A percentile compares a stretch with the other conserved stretches of the same genome.
Evolutionary conservation across 495 filamentous ascomycete species (phyloP).

Genomic region (Letharia columbiana): DNA sequence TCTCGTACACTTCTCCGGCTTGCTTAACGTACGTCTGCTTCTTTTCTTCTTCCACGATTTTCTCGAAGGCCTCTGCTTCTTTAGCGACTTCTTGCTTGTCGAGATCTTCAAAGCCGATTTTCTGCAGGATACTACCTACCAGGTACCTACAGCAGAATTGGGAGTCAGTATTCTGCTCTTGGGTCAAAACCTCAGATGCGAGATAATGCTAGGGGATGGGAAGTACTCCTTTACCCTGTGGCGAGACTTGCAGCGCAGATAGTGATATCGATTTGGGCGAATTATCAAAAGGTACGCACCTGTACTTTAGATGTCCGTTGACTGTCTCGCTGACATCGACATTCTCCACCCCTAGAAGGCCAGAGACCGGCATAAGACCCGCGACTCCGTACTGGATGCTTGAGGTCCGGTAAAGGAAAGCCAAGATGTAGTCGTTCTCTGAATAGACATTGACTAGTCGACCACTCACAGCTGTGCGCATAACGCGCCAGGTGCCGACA

Average conservation of each 20-base stretch:
- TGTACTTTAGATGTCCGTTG: conserved; percentile 50
- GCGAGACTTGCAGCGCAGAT: not conserved
- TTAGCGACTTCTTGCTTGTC: conserved; percentile 46
- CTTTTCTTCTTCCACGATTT: conserved; percentile 47
- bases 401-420: conserved; percentile 67
- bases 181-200: not conserved
- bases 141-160: conserved; percentile 52
- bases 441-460: conserved; percentile 71
- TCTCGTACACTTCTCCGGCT: conserved; percentile 20
- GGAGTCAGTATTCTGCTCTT: not conserved
- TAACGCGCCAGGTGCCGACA: conserved; percentile 53
- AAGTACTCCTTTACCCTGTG: not conserved
- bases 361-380: conserved; percentile 57
- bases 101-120: conserved; percentile 60
- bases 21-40: conserved; percentile 42
- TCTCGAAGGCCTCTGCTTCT: conserved; percentile 48
- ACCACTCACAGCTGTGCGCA: conserved; percentile 64
- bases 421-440: conserved; percentile 67
- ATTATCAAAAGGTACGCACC: not conserved
- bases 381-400: conserved; percentile 71
- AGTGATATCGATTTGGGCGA: not conserved
- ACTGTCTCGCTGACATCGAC: conserved; percentile 65
- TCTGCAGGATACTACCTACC: conserved; percentile 56
- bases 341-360: conserved; percentile 63
- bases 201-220: too few species aligned